Conservation (phyloP, 2,329 filamentous ascomycete genomes). For the Cryphonectria naterciae region DNA sequence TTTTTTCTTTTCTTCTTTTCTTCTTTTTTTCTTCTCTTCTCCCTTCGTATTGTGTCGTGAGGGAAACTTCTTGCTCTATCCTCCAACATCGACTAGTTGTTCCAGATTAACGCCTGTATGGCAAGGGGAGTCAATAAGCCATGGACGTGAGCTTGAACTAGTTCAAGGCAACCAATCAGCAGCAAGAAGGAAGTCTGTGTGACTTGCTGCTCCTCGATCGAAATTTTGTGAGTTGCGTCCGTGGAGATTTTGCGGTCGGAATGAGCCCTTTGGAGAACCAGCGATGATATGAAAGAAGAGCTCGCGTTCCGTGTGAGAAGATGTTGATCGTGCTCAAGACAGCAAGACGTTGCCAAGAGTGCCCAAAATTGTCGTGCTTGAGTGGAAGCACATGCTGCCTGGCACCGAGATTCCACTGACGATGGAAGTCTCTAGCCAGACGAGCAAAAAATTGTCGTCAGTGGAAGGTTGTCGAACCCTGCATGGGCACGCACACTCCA, state of each 20-base stretch:
- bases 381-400: background rate
- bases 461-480: conserved; percentile 14
- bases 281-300: background rate
- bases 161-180: background rate
- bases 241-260: background rate
- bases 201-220: background rate
- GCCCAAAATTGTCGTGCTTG: conserved; percentile 18
- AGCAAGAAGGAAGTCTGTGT: background rate
- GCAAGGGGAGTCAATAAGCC: background rate
- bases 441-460: conserved; percentile 6
- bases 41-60: background rate
- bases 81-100: background rate
- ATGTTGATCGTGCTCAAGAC: conserved; percentile 13
- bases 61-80: background rate
- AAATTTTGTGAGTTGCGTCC: background rate
- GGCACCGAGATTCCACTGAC: background rate
- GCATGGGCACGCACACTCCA: background rate
- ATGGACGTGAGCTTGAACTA: background rate
- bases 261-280: background rate
- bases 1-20: background rate
- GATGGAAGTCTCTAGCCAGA: background rate
- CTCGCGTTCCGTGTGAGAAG: background rate
- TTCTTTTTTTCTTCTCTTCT: background rate
- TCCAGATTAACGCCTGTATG: background rate
- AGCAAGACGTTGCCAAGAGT: conserved; percentile 13